Evolutionary conservation across 2,329 filamentous ascomycete genomes (phyloP).

Genomic region (Pochonia chlamydosporia): DNA sequence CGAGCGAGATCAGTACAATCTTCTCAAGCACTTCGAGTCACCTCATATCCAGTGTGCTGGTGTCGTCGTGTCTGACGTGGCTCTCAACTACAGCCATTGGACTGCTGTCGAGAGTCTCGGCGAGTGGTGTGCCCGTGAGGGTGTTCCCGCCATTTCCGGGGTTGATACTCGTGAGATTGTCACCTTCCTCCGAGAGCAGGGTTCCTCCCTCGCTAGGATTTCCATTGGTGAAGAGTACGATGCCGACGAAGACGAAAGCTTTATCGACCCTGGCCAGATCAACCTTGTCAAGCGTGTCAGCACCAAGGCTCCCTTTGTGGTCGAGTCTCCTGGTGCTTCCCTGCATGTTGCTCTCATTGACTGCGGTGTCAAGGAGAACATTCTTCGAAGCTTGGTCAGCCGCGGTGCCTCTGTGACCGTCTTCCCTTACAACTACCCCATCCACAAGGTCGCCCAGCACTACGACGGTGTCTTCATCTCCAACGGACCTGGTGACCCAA

Average conservation of each 20-base stretch:
- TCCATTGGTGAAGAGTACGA: constrained; percentile 97
- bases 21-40: constrained; percentile 97
- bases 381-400: constrained; percentile 86
- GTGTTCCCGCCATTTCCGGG: constrained; percentile 90
- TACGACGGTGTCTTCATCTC: constrained; percentile 99
- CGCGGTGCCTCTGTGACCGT: constrained; percentile 89
- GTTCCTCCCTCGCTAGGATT: constrained; percentile 91
- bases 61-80: constrained; percentile 92
- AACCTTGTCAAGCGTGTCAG: constrained; percentile 94
- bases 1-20: constrained; percentile 77
- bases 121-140: constrained; percentile 94
- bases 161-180: constrained; percentile 97
- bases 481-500: constrained; percentile 96
- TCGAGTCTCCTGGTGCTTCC: constrained; percentile 75
- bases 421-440: constrained; percentile 94
- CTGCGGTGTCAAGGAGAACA: constrained; percentile 99
- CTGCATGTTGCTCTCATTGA: constrained; percentile 93
- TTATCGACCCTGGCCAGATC: constrained; percentile 90
- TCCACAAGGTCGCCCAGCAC: constrained; percentile 96
- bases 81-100: constrained; percentile 95
- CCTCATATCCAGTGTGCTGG: constrained; percentile 95
- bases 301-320: constrained; percentile 97
- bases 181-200: constrained; percentile 90
- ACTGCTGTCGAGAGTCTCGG: constrained; percentile 91
- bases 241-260: constrained; percentile 95